Conservation (phyloP, 1,284 basidiomycete species). For the Puccinia hordei region DNA sequence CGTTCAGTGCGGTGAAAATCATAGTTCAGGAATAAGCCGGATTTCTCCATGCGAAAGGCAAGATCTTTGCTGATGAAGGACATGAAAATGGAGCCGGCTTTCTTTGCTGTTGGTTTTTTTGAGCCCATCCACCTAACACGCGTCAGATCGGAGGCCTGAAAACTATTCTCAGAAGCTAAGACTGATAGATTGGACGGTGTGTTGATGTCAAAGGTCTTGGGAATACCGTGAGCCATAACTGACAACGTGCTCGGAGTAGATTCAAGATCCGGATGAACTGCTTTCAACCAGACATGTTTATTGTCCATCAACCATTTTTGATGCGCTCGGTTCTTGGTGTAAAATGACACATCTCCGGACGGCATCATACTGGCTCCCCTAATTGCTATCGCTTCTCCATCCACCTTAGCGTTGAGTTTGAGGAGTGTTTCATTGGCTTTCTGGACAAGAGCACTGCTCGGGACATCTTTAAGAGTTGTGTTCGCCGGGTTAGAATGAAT, state of each 20-base stretch:
- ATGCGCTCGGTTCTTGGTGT: background rate
- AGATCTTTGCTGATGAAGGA: conserved; percentile 1
- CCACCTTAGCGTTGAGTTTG: background rate
- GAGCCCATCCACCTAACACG: background rate
- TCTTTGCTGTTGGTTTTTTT: background rate
- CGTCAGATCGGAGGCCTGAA: background rate
- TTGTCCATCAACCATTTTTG: conserved; percentile 14
- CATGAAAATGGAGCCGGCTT: background rate
- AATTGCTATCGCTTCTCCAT: background rate
- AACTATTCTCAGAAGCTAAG: background rate
- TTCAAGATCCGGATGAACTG: background rate
- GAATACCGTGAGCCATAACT: background rate
- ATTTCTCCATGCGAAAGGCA: background rate
- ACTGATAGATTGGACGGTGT: background rate
- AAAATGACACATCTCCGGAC: background rate
- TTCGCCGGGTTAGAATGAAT: background rate
- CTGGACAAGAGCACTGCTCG: background rate
- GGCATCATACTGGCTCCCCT: background rate
- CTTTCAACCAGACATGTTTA: conserved; percentile 8
- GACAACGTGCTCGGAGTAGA: background rate
- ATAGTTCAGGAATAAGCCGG: conserved; percentile 9
- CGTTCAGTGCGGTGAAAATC: background rate
- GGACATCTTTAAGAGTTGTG: background rate
- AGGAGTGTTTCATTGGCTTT: no score
- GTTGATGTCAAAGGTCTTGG: background rate